A percentile compares a stretch with the other conserved stretches of the same genome.
These are phyloP conservation scores for Senna tora DNA, from an alignment of 306 rosid species.

Conservation along the genomic window DNA sequence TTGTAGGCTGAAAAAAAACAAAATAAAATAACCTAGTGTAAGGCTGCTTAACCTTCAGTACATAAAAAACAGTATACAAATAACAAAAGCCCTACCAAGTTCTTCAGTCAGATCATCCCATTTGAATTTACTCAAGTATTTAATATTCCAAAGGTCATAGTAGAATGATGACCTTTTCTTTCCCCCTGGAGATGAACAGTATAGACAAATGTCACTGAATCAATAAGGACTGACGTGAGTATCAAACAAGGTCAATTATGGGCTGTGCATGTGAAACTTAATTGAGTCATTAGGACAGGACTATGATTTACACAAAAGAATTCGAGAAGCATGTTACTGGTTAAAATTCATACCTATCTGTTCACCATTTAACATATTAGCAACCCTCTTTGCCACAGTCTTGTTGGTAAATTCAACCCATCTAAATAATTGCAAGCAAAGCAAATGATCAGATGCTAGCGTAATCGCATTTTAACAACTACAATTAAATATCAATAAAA, in stretches of 20 bases:
- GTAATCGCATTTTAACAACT: background rate
- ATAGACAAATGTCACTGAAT: slow-evolving; percentile 14
- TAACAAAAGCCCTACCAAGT: slow-evolving; percentile 57
- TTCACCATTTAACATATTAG: slow-evolving; percentile 85
- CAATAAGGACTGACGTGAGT: background rate
- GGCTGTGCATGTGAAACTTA: background rate
- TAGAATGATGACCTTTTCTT: slow-evolving; percentile 81
- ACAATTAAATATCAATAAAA: slow-evolving; percentile 33
- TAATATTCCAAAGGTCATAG: slow-evolving; percentile 93
- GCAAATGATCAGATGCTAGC: slow-evolving; percentile 17
- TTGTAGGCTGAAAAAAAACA: slow-evolving; percentile 62
- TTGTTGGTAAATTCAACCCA: slow-evolving; percentile 89
- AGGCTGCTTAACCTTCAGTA: slow-evolving; percentile 29
- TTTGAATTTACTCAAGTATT: slow-evolving; percentile 90
- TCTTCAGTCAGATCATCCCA: slow-evolving; percentile 95
- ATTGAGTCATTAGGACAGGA: background rate
- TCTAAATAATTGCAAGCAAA: slow-evolving; percentile 48
- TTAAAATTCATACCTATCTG: slow-evolving; percentile 62
- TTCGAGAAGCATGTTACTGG: background rate
- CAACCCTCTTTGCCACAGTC: slow-evolving; percentile 80
- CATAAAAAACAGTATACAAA: slow-evolving; percentile 15
- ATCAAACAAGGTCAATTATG: slow-evolving; percentile 5
- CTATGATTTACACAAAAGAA: background rate
- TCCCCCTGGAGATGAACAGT: slow-evolving; percentile 63
- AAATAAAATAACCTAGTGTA: slow-evolving; percentile 18